phyloP scores from a whole-genome alignment of 2,329 filamentous ascomycete species.

The Colletotrichum magnum region DNA sequence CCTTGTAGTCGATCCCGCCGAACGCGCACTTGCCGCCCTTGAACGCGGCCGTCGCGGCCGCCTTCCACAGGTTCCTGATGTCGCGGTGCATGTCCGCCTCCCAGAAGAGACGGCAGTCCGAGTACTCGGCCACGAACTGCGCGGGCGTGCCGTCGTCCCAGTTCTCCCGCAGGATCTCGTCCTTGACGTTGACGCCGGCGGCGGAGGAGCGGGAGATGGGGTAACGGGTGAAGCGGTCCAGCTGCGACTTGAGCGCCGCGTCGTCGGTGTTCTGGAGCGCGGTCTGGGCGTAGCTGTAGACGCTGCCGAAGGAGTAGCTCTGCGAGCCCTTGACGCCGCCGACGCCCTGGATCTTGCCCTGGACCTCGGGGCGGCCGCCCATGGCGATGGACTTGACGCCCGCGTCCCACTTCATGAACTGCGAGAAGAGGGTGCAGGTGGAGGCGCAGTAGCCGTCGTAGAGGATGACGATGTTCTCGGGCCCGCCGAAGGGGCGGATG shows the following conservation, averaged over 20 bases:
- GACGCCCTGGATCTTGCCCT: conserved; percentile 62
- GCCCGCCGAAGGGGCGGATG: conserved; percentile 64
- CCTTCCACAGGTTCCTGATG: conserved; percentile 62
- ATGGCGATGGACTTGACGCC: conserved; percentile 29
- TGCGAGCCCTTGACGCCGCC: conserved; percentile 59
- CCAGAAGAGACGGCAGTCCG: conserved; percentile 66
- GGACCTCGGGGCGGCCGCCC: conserved; percentile 39
- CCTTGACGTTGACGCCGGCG: conserved; percentile 54
- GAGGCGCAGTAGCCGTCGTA: conserved; percentile 73
- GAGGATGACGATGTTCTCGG: conserved; percentile 71
- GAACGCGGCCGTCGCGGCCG: conserved; percentile 56
- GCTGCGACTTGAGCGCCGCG: conserved; percentile 42
- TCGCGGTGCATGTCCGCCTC: conserved; percentile 62
- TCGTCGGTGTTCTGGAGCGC: conserved; percentile 46
- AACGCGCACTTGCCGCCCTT: conserved; percentile 55
- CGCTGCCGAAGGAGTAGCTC: conserved; percentile 49
- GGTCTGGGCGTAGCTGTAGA: conserved; percentile 46
- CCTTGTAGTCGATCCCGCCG: conserved; percentile 14
- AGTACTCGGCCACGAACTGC: conserved; percentile 63
- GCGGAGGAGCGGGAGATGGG: conserved; percentile 49
- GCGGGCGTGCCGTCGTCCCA: conserved; percentile 58
- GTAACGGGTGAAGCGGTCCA: conserved; percentile 50
- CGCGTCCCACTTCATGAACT: conserved; percentile 26
- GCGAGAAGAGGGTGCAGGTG: conserved; percentile 60
- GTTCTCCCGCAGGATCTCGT: conserved; percentile 54